Conservation (phyloP, 768 basidiomycete genomes). For the Macrolepiota albuminosa region DNA sequence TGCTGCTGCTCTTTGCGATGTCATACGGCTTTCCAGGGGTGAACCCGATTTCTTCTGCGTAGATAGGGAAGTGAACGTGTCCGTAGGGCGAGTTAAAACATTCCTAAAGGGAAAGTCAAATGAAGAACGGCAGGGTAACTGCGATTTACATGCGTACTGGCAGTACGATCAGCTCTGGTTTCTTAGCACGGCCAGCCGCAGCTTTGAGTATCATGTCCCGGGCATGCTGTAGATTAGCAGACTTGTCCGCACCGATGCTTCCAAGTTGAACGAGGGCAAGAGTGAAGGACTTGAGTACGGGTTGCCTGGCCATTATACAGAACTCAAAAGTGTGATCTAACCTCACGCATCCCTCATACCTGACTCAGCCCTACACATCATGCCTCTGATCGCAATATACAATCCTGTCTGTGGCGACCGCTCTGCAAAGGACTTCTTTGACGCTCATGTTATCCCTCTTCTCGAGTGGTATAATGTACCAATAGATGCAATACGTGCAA, state of each 20-base stretch:
- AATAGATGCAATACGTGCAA: conserved; percentile 41
- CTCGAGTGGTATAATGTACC: conserved; percentile 37
- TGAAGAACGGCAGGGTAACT: background rate
- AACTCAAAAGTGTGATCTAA: background rate
- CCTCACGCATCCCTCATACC: background rate
- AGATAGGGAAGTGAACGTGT: conserved; percentile 70
- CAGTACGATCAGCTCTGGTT: conserved; percentile 78
- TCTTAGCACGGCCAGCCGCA: conserved; percentile 38
- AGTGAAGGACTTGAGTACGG: conserved; percentile 64
- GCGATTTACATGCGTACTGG: conserved; percentile 47
- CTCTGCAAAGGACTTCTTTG: conserved; percentile 51
- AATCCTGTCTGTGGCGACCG: conserved; percentile 73
- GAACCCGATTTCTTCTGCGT: conserved; percentile 77
- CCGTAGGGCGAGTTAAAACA: conserved; percentile 89
- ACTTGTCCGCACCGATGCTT: conserved; percentile 63
- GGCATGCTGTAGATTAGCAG: conserved; percentile 79
- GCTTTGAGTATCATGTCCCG: conserved; percentile 75
- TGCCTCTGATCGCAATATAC: conserved; percentile 60
- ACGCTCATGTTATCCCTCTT: conserved; percentile 58
- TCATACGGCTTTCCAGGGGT: conserved; percentile 56
- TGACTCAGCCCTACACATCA: conserved; percentile 14
- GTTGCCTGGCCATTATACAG: conserved; percentile 5
- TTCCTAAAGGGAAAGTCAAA: conserved; percentile 44
- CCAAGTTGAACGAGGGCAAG: conserved; percentile 91
- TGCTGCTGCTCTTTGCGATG: conserved; percentile 49